These are phyloP conservation scores for Suillus plorans DNA, from an alignment of 768 basidiomycete genomes.

Conservation along the genomic window DNA sequence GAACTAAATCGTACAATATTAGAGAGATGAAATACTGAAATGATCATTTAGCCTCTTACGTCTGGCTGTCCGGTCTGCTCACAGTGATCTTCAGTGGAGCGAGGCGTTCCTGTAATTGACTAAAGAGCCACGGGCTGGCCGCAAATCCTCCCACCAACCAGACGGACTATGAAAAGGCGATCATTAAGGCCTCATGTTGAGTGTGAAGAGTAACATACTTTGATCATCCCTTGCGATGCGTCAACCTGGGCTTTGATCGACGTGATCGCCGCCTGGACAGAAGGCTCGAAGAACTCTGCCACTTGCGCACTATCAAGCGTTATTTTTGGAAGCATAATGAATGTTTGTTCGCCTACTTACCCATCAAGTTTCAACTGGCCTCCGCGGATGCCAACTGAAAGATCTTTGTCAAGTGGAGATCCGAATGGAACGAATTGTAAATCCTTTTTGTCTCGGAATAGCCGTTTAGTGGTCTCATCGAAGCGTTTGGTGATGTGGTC, in stretches of 20 bases:
- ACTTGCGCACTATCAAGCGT: constrained; percentile 43
- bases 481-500: constrained; percentile 81
- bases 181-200: constrained; percentile 4
- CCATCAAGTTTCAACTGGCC: constrained; percentile 74
- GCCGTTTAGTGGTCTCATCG: constrained; percentile 79
- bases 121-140: constrained; percentile 78
- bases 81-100: constrained; percentile 55
- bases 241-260: constrained; percentile 74
- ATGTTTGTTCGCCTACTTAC: constrained; percentile 36
- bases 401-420: constrained; percentile 75
- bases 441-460: constrained; percentile 69
- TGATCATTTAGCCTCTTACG: constrained; percentile 42
- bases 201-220: constrained; percentile 35
- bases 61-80: constrained; percentile 77
- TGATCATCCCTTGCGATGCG: constrained; percentile 65
- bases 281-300: constrained; percentile 76
- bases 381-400: constrained; percentile 63
- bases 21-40: constrained; percentile 7
- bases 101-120: constrained; percentile 71
- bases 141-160: constrained; percentile 85
- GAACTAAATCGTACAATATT: constrained; percentile 46
- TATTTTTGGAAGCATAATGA: constrained; percentile 16
- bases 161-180: constrained; percentile 52
- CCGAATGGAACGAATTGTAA: constrained; percentile 75
- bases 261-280: constrained; percentile 66